Evolutionary conservation across 2,329 filamentous ascomycete species (phyloP).

Genomic region (Bipolaris sorokiniana): DNA sequence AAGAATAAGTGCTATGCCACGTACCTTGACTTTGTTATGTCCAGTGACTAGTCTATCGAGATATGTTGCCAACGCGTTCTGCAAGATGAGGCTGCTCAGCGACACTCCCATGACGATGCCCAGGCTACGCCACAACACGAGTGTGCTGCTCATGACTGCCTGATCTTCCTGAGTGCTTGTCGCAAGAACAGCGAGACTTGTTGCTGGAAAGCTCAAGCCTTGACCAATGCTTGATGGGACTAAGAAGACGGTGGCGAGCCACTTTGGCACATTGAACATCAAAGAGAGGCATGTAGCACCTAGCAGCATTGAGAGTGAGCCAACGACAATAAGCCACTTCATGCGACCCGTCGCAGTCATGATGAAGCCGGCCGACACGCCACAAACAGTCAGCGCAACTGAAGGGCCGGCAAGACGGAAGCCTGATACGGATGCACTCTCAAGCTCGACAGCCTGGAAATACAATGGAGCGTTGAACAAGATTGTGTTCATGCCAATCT

Average conservation of each 20-base stretch:
- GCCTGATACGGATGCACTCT: constrained; percentile 73
- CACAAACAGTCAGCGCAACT: constrained; percentile 53
- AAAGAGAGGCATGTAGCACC: constrained; percentile 45
- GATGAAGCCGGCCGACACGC: constrained; percentile 51
- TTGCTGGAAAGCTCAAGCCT: constrained; percentile 52
- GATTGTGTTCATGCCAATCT: constrained; percentile 60
- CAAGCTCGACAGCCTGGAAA: constrained; percentile 59
- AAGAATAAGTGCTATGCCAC: background rate
- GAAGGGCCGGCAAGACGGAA: constrained; percentile 72
- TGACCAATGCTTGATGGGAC: constrained; percentile 51
- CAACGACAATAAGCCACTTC: constrained; percentile 51
- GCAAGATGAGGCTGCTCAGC: constrained; percentile 72
- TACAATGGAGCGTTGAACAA: constrained; percentile 76
- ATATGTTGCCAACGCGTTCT: constrained; percentile 70
- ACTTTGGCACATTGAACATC: constrained; percentile 50
- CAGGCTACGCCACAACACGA: constrained; percentile 73
- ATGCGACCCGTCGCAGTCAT: constrained; percentile 54
- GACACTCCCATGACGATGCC: constrained; percentile 78
- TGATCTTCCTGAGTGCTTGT: constrained; percentile 54
- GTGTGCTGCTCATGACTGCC: constrained; percentile 65
- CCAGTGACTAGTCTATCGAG: constrained; percentile 66
- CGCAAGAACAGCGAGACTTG: constrained; percentile 51
- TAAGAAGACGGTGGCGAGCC: constrained; percentile 51
- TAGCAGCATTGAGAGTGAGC: constrained; percentile 47
- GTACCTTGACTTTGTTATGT: constrained; percentile 60